phyloP scores from a whole-genome alignment of 2,329 filamentous ascomycete genomes.

The Pseudogymnoascus sp. region DNA sequence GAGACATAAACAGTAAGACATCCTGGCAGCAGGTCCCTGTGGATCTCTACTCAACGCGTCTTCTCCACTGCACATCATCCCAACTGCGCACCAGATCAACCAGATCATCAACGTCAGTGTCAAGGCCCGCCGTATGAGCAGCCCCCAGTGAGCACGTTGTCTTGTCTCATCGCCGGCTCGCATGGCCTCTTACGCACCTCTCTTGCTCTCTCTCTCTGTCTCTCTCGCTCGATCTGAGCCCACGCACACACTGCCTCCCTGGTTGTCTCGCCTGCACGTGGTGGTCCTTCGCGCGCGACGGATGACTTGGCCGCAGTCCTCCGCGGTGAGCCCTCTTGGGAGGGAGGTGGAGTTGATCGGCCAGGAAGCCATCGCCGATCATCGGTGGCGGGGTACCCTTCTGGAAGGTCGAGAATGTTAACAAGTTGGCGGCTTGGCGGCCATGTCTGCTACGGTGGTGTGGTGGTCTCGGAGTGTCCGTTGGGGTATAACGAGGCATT shows the following conservation, averaged over 20 bases:
- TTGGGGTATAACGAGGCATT: not conserved
- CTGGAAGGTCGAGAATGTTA: constrained; percentile 1
- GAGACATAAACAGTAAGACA: not conserved
- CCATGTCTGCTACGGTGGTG: not conserved
- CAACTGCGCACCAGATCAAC: constrained; percentile 1
- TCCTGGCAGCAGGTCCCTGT: not conserved
- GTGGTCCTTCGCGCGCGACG: not conserved
- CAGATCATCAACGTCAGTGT: constrained; percentile 1
- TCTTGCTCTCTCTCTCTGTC: too few species aligned
- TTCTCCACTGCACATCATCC: not conserved
- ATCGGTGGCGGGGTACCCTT: not conserved
- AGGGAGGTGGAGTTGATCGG: not conserved
- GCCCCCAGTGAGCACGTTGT: not conserved
- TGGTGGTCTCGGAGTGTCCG: not conserved
- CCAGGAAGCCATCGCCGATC: not conserved
- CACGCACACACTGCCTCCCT: not conserved
- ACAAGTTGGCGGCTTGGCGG: not conserved
- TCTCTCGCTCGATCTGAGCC: not conserved
- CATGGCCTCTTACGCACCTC: not conserved
- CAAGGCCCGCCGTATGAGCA: not conserved
- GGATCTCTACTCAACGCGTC: not conserved
- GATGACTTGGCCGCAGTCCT: not conserved
- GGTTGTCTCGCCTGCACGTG: not conserved
- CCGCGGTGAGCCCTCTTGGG: not conserved
- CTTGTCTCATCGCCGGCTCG: constrained; percentile 1